Base-by-base conservation (phyloP, 1,284 basidiomycete genomes). In the Phlebopus sp. region DNA sequence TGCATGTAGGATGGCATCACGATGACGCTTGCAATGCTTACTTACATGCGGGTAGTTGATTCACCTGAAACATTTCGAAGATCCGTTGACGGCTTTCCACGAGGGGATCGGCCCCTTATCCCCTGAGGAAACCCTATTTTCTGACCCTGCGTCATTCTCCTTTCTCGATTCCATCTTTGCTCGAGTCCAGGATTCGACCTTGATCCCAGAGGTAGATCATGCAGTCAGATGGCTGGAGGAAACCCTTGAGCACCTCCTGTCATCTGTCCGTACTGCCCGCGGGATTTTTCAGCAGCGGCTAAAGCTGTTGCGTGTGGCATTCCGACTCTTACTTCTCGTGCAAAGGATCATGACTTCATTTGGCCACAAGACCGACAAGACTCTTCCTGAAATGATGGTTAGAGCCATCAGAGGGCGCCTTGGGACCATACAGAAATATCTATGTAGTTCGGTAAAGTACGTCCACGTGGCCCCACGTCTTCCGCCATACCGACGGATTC, bases 1-100 rank as follows among this genome's bases (percentile, higher is more conserved):
- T 90, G 5, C 84, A 88, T 68, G 85, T 84, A 45, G 49, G 60
- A 46, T 5, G 10, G 11, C 25, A 2, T 31, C 38, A 5, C 30
- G 5, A 15, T 29, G 41, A 19, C 9, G 7, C 37, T 46, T 6
- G 19, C 5, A 3, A 15, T 5, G n/a, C 19, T 39, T 8, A 35
- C 19, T 10, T 32, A 35, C 23, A 39, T 34, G 42, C 45, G 60
- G 15, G 6, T 51, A 88, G 84, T 66, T 89, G 4, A 70, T 73
- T 0, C 70, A 84, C 55, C 64, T 89, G 59, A 84, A 84, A 50
- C 86, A 90, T 59, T 87, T 86, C 52, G 70, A 76, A 18, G 77
- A 84, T 23, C 78, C 82, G 0, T 63, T 86, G 7, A 73, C 77
- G 2, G 44, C 74, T 11, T 69, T 87, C 27, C 48, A 55, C 5